Evolutionary conservation across 352 stramenopile genomes (phyloP).

Genomic region (Phytophthora sojae): DNA sequence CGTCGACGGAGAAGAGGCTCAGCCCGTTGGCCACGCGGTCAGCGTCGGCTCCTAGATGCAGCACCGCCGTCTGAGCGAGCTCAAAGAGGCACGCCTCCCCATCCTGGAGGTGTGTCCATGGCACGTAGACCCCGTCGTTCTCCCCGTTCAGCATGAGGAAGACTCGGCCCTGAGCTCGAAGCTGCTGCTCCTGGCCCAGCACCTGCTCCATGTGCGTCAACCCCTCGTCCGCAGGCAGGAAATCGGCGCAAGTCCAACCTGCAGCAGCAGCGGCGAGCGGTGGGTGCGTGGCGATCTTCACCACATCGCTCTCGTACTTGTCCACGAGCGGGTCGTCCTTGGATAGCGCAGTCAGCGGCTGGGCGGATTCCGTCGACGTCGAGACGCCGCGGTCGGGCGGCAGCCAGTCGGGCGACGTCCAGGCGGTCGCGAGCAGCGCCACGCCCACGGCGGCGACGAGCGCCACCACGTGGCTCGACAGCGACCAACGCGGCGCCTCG

Average conservation of each 20-base stretch:
- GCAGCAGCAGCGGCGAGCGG: constrained; percentile 29
- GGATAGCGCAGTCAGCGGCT: background rate
- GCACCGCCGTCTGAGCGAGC: constrained; percentile 45
- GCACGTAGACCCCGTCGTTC: constrained; percentile 60
- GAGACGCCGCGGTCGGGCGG: constrained; percentile 1
- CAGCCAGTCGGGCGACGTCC: constrained; percentile 18
- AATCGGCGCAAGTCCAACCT: constrained; percentile 30
- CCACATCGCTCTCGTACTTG: constrained; percentile 70
- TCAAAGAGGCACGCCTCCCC: constrained; percentile 51
- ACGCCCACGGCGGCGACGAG: constrained; percentile 45
- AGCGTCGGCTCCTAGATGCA: constrained; percentile 52
- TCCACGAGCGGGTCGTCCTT: constrained; percentile 33
- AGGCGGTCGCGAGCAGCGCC: constrained; percentile 45
- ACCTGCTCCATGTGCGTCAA: constrained; percentile 48
- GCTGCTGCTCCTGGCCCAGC: constrained; percentile 34
- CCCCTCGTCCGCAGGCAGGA: constrained; percentile 37
- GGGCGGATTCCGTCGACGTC: constrained; percentile 5
- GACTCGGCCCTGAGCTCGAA: constrained; percentile 47
- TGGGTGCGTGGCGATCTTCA: constrained; percentile 55
- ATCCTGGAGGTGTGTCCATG: constrained; percentile 39
- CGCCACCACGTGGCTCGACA: constrained; percentile 24
- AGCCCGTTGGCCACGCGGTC: constrained; percentile 61
- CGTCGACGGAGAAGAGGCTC: constrained; percentile 65
- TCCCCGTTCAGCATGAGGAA: constrained; percentile 80
- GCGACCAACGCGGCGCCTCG: background rate